phyloP scores from a whole-genome alignment of 306 rosid species.

The Inga laurina region DNA sequence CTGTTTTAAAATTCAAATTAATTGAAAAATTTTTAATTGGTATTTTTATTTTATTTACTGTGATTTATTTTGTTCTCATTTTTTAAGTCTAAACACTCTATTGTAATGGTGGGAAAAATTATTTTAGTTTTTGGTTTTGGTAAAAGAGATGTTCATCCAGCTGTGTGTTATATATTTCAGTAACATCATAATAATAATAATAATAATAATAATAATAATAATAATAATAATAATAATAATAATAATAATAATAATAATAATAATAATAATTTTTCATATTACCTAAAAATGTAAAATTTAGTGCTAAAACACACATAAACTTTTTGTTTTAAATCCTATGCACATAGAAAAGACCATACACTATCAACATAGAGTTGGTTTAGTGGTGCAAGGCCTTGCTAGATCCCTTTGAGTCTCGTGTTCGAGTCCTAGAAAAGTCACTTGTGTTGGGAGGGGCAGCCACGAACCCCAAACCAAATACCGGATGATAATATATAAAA shows the following conservation, averaged over 20 bases:
- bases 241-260: too few relatives aligned
- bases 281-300: not conserved
- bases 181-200: not conserved
- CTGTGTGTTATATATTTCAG: not conserved
- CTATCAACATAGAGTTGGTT: not conserved
- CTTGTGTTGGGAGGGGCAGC: too few relatives aligned
- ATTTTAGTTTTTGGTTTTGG: not conserved
- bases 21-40: not conserved
- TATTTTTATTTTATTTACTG: not conserved
- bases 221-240: not conserved
- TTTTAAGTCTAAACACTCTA: not conserved
- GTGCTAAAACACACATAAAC: not conserved
- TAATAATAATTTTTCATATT: not conserved
- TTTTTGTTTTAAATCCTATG: not conserved
- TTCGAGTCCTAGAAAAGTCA: too few relatives aligned
- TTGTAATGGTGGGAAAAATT: not conserved
- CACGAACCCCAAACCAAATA: too few relatives aligned
- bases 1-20: too few relatives aligned
- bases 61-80: not conserved
- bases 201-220: too few relatives aligned
- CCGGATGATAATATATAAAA: too few relatives aligned
- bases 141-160: not conserved
- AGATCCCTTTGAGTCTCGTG: too few relatives aligned
- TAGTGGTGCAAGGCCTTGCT: fast-evolving
- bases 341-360: not conserved